Conservation (phyloP, 352 stramenopile species). For the Phytopythium ostracodes region DNA sequence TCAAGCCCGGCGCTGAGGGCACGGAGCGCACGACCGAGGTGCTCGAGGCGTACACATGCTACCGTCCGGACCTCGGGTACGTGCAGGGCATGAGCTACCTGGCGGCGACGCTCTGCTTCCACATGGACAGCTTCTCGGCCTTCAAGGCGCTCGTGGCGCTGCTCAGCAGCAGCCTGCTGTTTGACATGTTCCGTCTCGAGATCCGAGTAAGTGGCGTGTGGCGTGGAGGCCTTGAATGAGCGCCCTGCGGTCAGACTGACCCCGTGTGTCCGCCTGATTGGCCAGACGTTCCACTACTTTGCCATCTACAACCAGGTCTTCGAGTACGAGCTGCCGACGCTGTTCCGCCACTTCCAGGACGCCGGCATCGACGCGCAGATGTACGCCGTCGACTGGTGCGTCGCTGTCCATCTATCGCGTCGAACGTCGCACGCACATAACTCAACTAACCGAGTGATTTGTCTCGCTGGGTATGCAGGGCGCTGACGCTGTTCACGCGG, state of each 20-base stretch:
- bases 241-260: too few species aligned
- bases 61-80: slow-evolving; percentile 80
- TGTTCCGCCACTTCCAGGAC: slow-evolving; percentile 65
- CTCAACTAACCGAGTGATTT: background rate
- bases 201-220: slow-evolving; percentile 46
- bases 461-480: slow-evolving; percentile 24
- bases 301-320: slow-evolving; percentile 73
- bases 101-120: slow-evolving; percentile 77
- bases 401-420: too few species aligned
- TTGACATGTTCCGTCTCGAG: slow-evolving; percentile 86
- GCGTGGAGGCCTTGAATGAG: too few species aligned
- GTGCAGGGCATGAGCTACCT: slow-evolving; percentile 88
- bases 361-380: slow-evolving; percentile 80
- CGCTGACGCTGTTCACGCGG: slow-evolving; percentile 75
- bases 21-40: slow-evolving; percentile 74
- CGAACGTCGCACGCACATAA: too few species aligned
- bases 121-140: slow-evolving; percentile 86
- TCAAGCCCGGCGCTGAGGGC: slow-evolving; percentile 67
- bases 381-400: slow-evolving; percentile 85
- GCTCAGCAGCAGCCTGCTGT: slow-evolving; percentile 82
- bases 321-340: slow-evolving; percentile 65
- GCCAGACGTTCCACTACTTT: slow-evolving; percentile 85
- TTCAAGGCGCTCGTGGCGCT: slow-evolving; percentile 82
- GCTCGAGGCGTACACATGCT: slow-evolving; percentile 84
- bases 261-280: background rate